These are phyloP conservation scores for Solanum dulcamara DNA, from an alignment of 257 asterid species.

Conservation along the genomic window DNA sequence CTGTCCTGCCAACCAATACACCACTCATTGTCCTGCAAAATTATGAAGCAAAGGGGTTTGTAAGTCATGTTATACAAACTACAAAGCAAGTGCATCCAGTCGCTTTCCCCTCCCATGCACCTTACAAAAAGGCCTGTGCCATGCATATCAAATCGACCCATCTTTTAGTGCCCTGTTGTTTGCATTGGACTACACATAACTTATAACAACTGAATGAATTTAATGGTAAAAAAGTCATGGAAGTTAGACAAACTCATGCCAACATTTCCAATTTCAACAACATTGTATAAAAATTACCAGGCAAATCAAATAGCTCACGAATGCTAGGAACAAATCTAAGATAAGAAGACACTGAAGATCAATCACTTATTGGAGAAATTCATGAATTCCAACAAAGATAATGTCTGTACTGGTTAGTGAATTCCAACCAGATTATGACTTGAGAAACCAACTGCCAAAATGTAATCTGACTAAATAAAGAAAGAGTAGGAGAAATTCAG, in stretches of 20 bases:
- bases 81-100: not conserved
- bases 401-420: not conserved
- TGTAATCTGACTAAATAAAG: not conserved
- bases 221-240: not conserved
- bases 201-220: not conserved
- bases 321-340: not conserved
- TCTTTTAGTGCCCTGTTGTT: not conserved
- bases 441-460: not conserved
- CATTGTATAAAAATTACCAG: not conserved
- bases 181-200: not conserved
- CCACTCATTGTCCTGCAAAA: conserved; percentile 51
- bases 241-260: not conserved
- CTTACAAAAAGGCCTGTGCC: not conserved
- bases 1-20: conserved; percentile 79
- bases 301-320: not conserved
- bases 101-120: not conserved
- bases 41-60: not conserved
- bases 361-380: not conserved
- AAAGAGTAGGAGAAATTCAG: not conserved
- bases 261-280: not conserved
- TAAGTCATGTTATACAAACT: not conserved
- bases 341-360: not conserved
- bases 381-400: not conserved
- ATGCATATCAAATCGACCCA: not conserved
- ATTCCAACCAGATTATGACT: not conserved